A percentile compares a stretch with the other conserved stretches of the same genome.
These are phyloP conservation scores for Albifimbria verrucaria DNA, from an alignment of 2,329 filamentous ascomycete species.

Conservation along the genomic window DNA sequence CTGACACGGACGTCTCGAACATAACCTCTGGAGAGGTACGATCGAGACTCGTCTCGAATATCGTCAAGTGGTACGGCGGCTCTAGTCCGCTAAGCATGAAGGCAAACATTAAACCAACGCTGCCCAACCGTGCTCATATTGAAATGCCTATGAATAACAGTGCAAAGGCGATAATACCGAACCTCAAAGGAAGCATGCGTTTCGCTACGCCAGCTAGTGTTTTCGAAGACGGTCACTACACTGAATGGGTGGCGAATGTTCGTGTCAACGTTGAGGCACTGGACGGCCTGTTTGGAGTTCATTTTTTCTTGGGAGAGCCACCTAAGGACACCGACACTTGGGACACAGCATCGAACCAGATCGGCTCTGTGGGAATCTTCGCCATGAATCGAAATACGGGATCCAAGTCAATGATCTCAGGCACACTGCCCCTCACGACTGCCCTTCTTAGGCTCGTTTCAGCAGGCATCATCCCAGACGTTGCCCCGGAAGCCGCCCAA, in stretches of 20 bases:
- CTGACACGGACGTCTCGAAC: constrained; percentile 46
- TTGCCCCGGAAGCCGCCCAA: constrained; percentile 32
- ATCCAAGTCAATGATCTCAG: constrained; percentile 36
- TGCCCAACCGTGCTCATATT: constrained; percentile 17
- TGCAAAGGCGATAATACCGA: background rate
- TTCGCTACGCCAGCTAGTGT: constrained; percentile 16
- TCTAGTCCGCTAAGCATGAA: constrained; percentile 24
- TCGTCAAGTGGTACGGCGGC: constrained; percentile 50
- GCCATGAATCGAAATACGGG: constrained; percentile 34
- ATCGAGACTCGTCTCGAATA: constrained; percentile 32
- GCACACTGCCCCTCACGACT: constrained; percentile 50
- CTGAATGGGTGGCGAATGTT: constrained; percentile 69
- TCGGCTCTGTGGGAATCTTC: constrained; percentile 61
- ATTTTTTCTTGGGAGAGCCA: constrained; percentile 63
- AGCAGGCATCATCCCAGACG: constrained; percentile 29
- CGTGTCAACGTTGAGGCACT: constrained; percentile 58
- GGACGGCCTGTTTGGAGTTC: constrained; percentile 57
- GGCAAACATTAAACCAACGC: background rate
- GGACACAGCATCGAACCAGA: constrained; percentile 50
- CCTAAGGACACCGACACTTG: constrained; percentile 44
- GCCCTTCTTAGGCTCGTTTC: constrained; percentile 41
- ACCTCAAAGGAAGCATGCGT: background rate
- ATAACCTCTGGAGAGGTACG: constrained; percentile 21
- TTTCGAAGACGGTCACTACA: constrained; percentile 40
- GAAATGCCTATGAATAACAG: constrained; percentile 18